Conservation (phyloP, 2,329 filamentous ascomycete genomes). For the Cercospora sp. region DNA sequence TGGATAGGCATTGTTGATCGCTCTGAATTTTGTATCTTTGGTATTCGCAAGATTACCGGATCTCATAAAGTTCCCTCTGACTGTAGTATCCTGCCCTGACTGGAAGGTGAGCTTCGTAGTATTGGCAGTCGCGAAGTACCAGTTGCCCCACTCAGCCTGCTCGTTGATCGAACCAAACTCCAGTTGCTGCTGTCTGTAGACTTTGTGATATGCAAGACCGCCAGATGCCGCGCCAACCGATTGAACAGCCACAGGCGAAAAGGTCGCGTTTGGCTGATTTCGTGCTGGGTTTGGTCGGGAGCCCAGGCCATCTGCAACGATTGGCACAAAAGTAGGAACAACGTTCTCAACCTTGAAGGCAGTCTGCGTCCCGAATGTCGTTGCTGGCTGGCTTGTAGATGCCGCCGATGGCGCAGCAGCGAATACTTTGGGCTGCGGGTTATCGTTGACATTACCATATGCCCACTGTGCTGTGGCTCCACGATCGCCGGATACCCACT, state of each 20-base stretch:
- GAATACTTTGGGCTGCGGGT: constrained; percentile 8
- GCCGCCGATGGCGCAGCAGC: constrained; percentile 4
- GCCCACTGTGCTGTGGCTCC: constrained; percentile 61
- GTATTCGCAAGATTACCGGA: constrained; percentile 49
- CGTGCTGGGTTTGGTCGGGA: constrained; percentile 10
- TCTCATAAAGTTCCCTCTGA: constrained; percentile 50
- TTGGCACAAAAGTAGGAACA: constrained; percentile 20
- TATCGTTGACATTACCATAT: constrained; percentile 40
- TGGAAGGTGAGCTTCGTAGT: constrained; percentile 48
- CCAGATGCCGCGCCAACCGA: constrained; percentile 7
- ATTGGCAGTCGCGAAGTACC: constrained; percentile 55
- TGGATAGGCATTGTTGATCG: constrained; percentile 51
- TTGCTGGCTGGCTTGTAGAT: constrained; percentile 13
- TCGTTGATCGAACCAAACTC: constrained; percentile 51
- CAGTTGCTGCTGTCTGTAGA: constrained; percentile 36
- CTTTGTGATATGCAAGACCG: constrained; percentile 34
- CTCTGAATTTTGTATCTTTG: constrained; percentile 51
- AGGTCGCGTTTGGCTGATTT: constrained; percentile 10
- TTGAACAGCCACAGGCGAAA: constrained; percentile 16
- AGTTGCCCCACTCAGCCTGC: constrained; percentile 55
- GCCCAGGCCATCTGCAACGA: constrained; percentile 10
- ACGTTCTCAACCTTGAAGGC: constrained; percentile 17
- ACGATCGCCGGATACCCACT: constrained; percentile 68
- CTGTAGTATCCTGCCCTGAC: constrained; percentile 48
- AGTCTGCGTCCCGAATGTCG: constrained; percentile 26